phyloP scores from a whole-genome alignment of 192 early-diverging fungal genomes.

The Geranomyces michiganensis region DNA sequence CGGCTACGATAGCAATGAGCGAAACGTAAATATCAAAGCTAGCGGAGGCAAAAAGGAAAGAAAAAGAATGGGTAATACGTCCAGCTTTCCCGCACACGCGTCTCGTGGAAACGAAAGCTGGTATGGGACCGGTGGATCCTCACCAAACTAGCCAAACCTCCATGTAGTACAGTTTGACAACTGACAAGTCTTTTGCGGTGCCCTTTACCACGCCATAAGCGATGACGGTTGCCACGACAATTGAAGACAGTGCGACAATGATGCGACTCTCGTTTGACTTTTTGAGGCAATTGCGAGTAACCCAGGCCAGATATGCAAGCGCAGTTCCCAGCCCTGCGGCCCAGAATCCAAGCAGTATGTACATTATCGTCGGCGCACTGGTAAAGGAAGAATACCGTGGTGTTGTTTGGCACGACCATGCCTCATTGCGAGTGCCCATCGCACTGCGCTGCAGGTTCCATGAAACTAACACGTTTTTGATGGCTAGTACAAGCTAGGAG shows the following conservation, averaged over 20 bases:
- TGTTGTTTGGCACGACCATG: background rate
- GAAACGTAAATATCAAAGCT: constrained; percentile 3
- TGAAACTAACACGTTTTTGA: background rate
- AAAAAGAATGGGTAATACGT: background rate
- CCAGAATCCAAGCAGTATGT: background rate
- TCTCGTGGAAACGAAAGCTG: background rate
- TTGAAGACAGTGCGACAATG: background rate
- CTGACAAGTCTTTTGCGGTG: background rate
- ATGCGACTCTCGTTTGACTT: background rate
- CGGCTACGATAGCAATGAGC: background rate
- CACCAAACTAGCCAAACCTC: constrained; percentile 7
- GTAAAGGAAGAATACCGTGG: background rate
- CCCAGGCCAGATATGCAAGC: background rate
- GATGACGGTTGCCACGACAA: background rate
- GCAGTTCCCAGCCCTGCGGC: background rate
- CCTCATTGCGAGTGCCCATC: background rate
- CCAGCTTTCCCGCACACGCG: background rate
- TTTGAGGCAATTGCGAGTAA: background rate
- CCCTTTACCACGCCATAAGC: background rate
- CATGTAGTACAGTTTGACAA: background rate
- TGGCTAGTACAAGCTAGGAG: background rate
- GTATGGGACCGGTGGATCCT: background rate
- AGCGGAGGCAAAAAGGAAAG: background rate
- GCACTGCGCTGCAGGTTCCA: background rate
- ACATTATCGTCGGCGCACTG: background rate